Conservation (phyloP, 257 asterid species). For the Solanum chiquidenum region DNA sequence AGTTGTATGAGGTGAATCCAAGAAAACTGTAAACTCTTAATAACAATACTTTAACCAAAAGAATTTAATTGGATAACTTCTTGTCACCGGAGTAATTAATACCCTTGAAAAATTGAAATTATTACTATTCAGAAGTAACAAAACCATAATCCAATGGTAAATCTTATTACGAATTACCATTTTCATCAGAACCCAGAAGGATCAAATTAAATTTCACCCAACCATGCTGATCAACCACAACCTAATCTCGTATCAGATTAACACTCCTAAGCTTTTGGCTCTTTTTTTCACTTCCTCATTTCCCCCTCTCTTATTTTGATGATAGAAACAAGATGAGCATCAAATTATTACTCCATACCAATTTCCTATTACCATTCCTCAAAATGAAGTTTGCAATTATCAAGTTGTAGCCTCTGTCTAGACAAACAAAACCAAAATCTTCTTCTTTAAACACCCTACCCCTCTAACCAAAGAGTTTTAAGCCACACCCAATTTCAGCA, state of each 20-base stretch:
- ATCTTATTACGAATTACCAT: background rate
- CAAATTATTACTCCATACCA: background rate
- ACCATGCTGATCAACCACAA: background rate
- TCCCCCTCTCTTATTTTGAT: background rate
- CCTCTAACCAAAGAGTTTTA: background rate
- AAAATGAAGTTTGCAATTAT: background rate
- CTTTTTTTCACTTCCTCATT: background rate
- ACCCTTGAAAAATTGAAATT: background rate
- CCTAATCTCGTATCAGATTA: background rate
- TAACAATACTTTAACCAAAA: background rate
- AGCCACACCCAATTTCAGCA: background rate
- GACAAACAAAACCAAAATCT: background rate
- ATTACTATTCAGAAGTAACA: background rate
- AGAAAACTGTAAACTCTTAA: background rate
- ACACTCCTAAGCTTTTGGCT: background rate
- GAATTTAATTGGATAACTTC: background rate
- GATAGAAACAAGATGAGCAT: background rate
- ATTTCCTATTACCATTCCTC: background rate
- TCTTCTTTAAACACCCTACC: background rate
- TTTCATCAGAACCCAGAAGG: background rate
- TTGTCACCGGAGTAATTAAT: background rate
- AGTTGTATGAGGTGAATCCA: background rate
- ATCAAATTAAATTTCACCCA: background rate
- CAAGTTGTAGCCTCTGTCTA: background rate
- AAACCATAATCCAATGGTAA: background rate